Evolutionary conservation across 177 flowering plant species (phyloP), one percentile per base, ranked within the genome.

Genomic region (Vitis hybrid): DNA sequence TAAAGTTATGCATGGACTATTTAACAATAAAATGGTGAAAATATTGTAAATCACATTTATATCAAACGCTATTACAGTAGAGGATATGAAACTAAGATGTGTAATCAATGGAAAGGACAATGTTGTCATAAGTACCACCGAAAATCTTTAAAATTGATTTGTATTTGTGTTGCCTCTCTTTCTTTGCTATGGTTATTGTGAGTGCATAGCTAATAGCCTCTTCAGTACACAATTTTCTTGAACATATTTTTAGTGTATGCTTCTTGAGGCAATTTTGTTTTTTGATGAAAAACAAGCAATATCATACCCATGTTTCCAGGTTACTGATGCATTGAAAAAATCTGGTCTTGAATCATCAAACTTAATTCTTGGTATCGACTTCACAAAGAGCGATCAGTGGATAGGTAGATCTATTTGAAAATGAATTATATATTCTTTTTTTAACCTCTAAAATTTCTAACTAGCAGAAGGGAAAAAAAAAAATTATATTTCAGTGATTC

Each of bases 321-420:
- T 90, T 64, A 84, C 84, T 65, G 66, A 77, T 68, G 86, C 94
- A 45, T 65, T 92, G 64, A 84, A 94, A 75, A 90, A 92, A 62
- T 80, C 89, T 74, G 98, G 98, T 19, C 92, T 93, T 72, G 98
- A 92, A 70, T 90, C 98, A 51, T 92, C 94, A 59, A 92, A 92
- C 66, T 70, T 92, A 65, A 93, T 93, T 68, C 81, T 93, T 75
- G 96, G 93, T 52, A 83, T 89, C 19, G 98, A 89, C 78, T 93
- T 93, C 74, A 93, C 96, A 21, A 89, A 93, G 78, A 93, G 98
- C 80, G 89, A 93, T 71, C 97, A 93, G 69, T 93, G 98, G 98
- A 86, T 87, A 74, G 98, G 97, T 93, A 60, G 74, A 59, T 29
- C 56, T 56, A 3, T 65, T 66, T 56, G 3, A 19, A 59, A 16